Evolutionary conservation across 192 early-diverging fungal genomes (phyloP).

Genomic region (Diversispora epigaea): DNA sequence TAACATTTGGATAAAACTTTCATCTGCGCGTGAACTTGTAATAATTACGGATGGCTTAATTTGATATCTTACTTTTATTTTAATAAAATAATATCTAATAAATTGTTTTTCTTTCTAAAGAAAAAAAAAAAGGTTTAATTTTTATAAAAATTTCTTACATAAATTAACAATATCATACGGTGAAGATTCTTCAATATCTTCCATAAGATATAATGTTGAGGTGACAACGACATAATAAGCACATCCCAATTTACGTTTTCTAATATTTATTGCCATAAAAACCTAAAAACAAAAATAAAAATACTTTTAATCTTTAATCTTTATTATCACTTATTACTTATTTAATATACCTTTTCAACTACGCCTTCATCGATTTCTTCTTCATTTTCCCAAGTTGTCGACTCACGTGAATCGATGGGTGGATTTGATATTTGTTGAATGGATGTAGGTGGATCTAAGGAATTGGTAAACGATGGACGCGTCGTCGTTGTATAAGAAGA

Average conservation of each 20-base stretch:
- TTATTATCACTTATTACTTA: too few species aligned
- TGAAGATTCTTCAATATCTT: slow-evolving; percentile 39
- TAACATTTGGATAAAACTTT: slow-evolving; percentile 32
- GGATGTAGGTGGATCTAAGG: too few species aligned
- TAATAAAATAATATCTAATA: neutral
- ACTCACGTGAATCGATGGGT: too few species aligned
- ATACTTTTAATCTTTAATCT: neutral
- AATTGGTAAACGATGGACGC: too few species aligned
- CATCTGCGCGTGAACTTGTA: slow-evolving; percentile 38
- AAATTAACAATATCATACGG: slow-evolving; percentile 32
- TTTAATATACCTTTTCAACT: too few species aligned
- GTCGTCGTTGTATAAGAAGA: too few species aligned
- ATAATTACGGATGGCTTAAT: slow-evolving; percentile 39
- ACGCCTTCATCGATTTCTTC: too few species aligned
- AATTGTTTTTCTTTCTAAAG: neutral
- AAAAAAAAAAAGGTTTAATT: neutral
- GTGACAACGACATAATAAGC: slow-evolving; percentile 38
- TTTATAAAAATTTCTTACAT: slow-evolving; percentile 22
- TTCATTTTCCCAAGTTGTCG: too few species aligned
- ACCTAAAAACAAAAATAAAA: slow-evolving; percentile 25
- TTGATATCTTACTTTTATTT: slow-evolving; percentile 38
- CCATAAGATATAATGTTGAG: slow-evolving; percentile 44
- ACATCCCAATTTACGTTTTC: slow-evolving; percentile 38
- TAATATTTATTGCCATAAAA: slow-evolving; percentile 40
- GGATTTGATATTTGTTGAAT: too few species aligned